These are phyloP conservation scores for Posidonia australis DNA, from an alignment of 106 monocot genomes.

Conservation along the genomic window DNA sequence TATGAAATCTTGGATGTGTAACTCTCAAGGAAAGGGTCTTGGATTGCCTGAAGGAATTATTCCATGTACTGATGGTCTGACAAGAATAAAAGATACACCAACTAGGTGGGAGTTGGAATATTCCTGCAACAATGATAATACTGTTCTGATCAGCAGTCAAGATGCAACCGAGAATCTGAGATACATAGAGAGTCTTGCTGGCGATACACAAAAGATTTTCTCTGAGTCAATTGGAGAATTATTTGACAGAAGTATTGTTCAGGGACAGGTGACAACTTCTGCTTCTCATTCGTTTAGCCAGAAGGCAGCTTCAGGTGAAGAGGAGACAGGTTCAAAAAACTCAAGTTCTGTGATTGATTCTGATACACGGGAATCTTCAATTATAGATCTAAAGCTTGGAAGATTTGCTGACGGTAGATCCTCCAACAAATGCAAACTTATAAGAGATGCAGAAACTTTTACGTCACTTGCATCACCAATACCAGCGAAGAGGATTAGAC, in stretches of 20 bases:
- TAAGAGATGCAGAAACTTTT: neutral
- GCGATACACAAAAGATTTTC: neutral
- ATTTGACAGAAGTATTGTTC: neutral
- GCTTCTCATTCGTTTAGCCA: neutral
- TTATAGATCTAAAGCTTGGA: conserved; percentile 12
- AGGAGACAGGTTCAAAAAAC: neutral
- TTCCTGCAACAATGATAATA: neutral
- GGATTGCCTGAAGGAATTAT: conserved; percentile 1
- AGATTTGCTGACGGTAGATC: conserved; percentile 5
- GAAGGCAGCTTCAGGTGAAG: neutral
- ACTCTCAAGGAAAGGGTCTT: neutral
- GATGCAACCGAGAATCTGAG: neutral
- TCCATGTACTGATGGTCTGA: neutral
- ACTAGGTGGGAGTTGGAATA: neutral
- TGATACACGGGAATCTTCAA: neutral
- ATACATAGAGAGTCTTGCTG: conserved; percentile 1
- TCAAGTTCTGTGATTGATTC: conserved; percentile 2
- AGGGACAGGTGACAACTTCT: neutral
- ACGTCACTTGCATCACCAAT: neutral
- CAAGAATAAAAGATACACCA: neutral
- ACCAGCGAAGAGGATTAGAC: neutral
- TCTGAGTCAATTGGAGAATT: neutral
- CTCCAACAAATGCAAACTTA: neutral
- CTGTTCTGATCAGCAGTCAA: neutral
- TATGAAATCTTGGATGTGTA: conserved; percentile 3